Evolutionary conservation across 192 early-diverging fungal species (phyloP), one percentile per base, ranked within the genome.

Genomic region (Dimargaris xerosporica): DNA sequence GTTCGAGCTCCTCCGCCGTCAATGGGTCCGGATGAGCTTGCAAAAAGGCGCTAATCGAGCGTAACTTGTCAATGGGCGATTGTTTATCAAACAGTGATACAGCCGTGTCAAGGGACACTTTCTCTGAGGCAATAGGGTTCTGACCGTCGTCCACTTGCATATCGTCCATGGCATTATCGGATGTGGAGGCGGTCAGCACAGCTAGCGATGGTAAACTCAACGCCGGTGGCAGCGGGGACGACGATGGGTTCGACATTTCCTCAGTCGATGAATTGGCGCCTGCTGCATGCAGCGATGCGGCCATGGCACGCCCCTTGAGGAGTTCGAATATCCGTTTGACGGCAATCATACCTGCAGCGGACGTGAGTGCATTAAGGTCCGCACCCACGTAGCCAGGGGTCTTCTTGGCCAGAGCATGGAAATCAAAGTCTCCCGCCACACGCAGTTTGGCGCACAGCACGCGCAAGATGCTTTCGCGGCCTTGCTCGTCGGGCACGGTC

Each of bases 391-490:
- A 92, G 62, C 96, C 96, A 69, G 98, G 96, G 23, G 94, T 97
- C 71, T 99, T 93, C 4, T 92, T 87, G 70, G 98, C 93, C 54
- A 99, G 73, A 71, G 98, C 96, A 62, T 96, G 93, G 53, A 96
- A 93, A 61, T 80, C 90, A 62, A 99, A n/a, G 73, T 72, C 94
- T 96, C 96, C 98, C 98, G 70, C 98, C 98, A n/a, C n/a, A n/a
- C n/a, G n/a, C n/a, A n/a, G n/a, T 78, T 98, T 97, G 69, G 96
- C 98, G 81, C 98, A n/a, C n/a, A n/a, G 96, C 66, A 99, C 98
- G 68, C 94, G 85, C 66, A 99, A 78, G 60, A 99, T 95, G 74
- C 98, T 94, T n/a, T 97, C 80, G 67, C 96, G 90, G 44, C 96
- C 96, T 65, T 86, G 95, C 12, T 94, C 93, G 69, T 99, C 96